These are phyloP conservation scores for Papilionanthe hybrid DNA, from an alignment of 116 monocot species.

Conservation along the genomic window DNA sequence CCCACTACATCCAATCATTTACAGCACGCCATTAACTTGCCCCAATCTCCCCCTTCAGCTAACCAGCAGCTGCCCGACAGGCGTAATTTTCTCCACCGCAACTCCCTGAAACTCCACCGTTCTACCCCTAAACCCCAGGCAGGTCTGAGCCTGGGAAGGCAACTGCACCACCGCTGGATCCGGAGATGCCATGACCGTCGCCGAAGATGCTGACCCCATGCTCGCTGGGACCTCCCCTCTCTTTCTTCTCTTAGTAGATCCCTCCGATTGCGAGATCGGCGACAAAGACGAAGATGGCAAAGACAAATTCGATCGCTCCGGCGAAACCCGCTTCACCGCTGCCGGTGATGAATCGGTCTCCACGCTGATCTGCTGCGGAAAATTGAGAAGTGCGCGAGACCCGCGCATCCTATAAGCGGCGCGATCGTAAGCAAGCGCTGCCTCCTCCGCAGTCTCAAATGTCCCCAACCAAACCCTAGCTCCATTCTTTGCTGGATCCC, in stretches of 20 bases:
- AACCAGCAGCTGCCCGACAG: slow-evolving; percentile 3
- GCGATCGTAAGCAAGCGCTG: slow-evolving; percentile 36
- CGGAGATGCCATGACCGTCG: background rate
- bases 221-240: background rate
- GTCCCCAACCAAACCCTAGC: slow-evolving; percentile 44
- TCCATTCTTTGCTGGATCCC: slow-evolving; percentile 55
- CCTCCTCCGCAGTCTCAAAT: slow-evolving; percentile 44
- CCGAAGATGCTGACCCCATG: background rate
- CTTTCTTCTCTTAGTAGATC: background rate
- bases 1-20: background rate
- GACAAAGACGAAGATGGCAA: background rate
- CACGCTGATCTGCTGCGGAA: slow-evolving; percentile 5
- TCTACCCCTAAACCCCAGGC: background rate
- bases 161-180: background rate
- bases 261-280: background rate
- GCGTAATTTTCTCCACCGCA: background rate
- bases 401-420: slow-evolving; percentile 20
- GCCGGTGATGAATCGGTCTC: slow-evolving; percentile 4
- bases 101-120: background rate
- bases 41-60: background rate
- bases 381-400: slow-evolving; percentile 16
- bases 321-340: background rate
- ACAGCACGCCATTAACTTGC: background rate
- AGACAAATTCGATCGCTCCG: background rate
- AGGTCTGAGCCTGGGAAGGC: slow-evolving; percentile 3